Evolutionary conservation across 2,329 filamentous ascomycete species (phyloP).

Genomic region (Fusarium clavum): DNA sequence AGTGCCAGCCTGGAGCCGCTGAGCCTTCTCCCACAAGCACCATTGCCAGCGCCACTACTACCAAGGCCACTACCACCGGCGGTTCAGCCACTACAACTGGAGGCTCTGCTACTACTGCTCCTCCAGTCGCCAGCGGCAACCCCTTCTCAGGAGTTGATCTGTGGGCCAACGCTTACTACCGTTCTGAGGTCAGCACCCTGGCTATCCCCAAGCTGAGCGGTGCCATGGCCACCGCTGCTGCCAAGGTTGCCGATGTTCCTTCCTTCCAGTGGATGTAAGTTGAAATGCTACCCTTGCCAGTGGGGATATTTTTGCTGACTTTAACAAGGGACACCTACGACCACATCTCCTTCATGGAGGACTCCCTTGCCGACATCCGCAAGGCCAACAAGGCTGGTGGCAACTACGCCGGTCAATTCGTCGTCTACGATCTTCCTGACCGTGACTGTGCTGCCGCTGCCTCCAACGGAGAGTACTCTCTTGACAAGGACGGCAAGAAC

Average conservation of each 20-base stretch:
- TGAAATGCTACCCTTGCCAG: rapidly evolving
- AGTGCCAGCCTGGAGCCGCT: constrained; percentile 35
- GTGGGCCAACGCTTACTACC: constrained; percentile 67
- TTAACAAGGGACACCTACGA: constrained; percentile 58
- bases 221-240: constrained; percentile 63
- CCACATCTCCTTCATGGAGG: constrained; percentile 60
- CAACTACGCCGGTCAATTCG: constrained; percentile 61
- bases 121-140: constrained; percentile 59
- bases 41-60: constrained; percentile 25
- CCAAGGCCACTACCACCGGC: constrained; percentile 3
- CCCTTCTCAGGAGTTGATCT: constrained; percentile 62
- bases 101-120: constrained; percentile 35
- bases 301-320: background rate
- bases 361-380: constrained; percentile 59
- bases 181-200: constrained; percentile 63
- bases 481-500: constrained; percentile 61
- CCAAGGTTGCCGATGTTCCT: constrained; percentile 63
- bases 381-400: constrained; percentile 52
- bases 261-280: constrained; percentile 65
- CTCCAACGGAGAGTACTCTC: constrained; percentile 66
- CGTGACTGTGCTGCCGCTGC: constrained; percentile 68
- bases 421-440: constrained; percentile 69
- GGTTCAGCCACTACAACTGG: constrained; percentile 14
- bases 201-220: constrained; percentile 73
- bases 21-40: constrained; percentile 29